Percentiles rank a stretch among this genome's conserved stretches.
phyloP scores from a whole-genome alignment of 106 monocot genomes.

The Cymbidium sinense region DNA sequence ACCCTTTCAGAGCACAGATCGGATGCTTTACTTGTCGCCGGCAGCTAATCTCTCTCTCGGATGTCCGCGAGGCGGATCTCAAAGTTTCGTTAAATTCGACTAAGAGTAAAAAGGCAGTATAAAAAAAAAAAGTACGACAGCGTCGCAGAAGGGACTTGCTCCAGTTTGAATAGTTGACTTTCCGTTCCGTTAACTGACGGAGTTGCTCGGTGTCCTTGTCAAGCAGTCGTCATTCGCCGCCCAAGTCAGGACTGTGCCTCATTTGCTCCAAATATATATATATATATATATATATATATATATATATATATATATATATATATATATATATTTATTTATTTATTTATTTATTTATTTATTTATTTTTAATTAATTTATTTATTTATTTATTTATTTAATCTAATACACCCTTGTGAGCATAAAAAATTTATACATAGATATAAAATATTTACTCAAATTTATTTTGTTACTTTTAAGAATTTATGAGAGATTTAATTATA shows the following conservation, averaged over 20 bases:
- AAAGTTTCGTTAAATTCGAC: conserved; percentile 4
- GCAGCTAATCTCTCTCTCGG: background rate
- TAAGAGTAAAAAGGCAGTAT: background rate
- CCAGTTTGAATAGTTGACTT: background rate
- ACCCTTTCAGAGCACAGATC: background rate
- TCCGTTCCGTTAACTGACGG: conserved; percentile 2
- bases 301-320: no score
- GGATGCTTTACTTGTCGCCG: conserved; percentile 1
- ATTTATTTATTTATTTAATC: no score
- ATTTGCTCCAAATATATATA: no score
- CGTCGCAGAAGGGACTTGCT: background rate
- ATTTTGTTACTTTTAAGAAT: no score
- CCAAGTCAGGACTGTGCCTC: background rate
- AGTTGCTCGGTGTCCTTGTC: background rate
- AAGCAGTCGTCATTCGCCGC: background rate
- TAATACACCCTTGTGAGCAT: no score
- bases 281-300: no score
- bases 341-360: no score
- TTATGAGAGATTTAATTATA: no score
- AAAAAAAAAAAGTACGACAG: background rate
- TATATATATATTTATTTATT: no score
- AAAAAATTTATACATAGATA: no score
- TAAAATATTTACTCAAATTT: no score
- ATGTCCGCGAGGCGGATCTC: background rate
- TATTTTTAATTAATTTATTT: no score